Evolutionary conservation across 306 rosid species (phyloP).

Genomic region (Hippophae tibetana): DNA sequence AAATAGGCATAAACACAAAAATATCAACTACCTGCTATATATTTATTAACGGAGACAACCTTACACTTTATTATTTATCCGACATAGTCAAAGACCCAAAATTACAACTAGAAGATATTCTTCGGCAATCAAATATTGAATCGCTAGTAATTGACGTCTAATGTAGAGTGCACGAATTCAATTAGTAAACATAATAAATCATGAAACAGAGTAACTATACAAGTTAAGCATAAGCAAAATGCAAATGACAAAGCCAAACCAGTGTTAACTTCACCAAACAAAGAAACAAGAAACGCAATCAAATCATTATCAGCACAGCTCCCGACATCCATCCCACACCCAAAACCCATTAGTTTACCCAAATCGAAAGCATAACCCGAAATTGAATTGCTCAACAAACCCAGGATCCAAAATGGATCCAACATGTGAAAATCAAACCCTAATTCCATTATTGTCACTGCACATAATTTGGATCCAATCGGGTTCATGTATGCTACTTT

Average conservation of each 20-base stretch:
- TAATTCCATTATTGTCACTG: background rate
- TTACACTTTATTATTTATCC: background rate
- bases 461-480: conserved; percentile 5
- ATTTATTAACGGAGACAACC: conserved; percentile 12
- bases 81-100: background rate
- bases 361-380: conserved; percentile 28
- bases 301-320: conserved; percentile 19
- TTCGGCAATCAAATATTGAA: conserved; percentile 6
- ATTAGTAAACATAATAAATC: conserved; percentile 13
- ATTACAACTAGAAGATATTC: conserved; percentile 8
- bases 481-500: background rate
- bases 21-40: background rate
- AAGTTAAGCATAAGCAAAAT: conserved; percentile 19
- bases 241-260: conserved; percentile 11
- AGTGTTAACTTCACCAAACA: conserved; percentile 21
- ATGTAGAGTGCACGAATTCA: conserved; percentile 17
- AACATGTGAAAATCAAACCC: background rate
- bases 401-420: conserved; percentile 55
- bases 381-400: conserved; percentile 22
- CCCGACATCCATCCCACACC: conserved; percentile 18
- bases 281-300: conserved; percentile 28
- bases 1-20: background rate
- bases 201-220: conserved; percentile 1
- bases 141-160: conserved; percentile 16
- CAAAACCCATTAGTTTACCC: conserved; percentile 21